A percentile compares a stretch with the other conserved stretches of the same genome.
Conservation (phyloP, 257 asterid genomes). For the Fraxinus excelsior region DNA sequence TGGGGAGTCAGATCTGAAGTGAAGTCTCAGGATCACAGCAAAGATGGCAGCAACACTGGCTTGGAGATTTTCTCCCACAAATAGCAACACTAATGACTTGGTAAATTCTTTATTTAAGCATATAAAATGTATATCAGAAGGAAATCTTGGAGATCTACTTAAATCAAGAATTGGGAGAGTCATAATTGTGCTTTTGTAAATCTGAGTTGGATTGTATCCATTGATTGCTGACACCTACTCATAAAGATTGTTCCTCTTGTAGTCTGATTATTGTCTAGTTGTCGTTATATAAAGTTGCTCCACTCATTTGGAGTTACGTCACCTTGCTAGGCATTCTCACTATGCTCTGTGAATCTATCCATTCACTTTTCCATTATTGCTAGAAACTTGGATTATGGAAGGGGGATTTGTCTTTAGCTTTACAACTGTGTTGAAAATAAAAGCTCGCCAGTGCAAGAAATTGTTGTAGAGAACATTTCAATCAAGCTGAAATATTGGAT, state of each 20-base stretch:
- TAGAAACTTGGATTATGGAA: background rate
- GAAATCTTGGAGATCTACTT: constrained; percentile 17
- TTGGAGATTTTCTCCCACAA: constrained; percentile 74
- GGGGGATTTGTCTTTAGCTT: background rate
- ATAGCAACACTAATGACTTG: constrained; percentile 73
- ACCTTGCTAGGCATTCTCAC: background rate
- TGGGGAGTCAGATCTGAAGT: constrained; percentile 56
- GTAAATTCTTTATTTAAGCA: constrained; percentile 38
- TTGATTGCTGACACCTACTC: background rate
- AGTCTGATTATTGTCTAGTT: background rate
- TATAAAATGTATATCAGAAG: background rate
- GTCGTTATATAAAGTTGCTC: background rate
- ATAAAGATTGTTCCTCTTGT: background rate
- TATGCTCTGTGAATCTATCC: background rate
- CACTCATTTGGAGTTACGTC: background rate
- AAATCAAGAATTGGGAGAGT: background rate
- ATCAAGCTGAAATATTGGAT: constrained; percentile 15
- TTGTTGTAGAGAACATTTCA: background rate
- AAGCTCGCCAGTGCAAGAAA: background rate
- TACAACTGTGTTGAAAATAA: background rate
- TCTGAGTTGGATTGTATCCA: constrained; percentile 15
- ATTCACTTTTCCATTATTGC: background rate
- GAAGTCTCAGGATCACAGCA: constrained; percentile 46
- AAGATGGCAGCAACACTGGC: constrained; percentile 83
- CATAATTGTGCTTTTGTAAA: background rate